Percentiles rank a stretch among this genome's conserved stretches.
Conservation (phyloP, 306 rosid genomes). For the Vigna trinervia region DNA sequence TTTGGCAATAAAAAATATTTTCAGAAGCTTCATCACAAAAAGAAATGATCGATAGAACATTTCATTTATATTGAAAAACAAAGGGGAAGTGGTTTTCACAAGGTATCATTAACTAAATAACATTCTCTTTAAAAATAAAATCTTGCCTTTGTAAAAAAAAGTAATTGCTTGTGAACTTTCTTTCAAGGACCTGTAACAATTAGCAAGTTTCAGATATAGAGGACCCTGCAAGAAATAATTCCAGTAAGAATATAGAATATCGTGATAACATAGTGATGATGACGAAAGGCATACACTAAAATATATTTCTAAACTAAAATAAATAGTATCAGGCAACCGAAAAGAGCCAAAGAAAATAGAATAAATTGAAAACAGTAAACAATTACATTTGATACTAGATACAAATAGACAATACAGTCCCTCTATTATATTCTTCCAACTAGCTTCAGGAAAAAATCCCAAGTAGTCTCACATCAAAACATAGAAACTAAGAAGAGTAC, state of each 20-base stretch:
- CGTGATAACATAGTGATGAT: not conserved
- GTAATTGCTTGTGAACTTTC: conserved; percentile 68
- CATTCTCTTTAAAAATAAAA: conserved; percentile 20
- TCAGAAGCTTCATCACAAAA: conserved; percentile 25
- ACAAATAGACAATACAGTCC: conserved; percentile 1
- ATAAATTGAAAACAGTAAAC: not conserved
- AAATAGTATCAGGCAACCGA: not conserved
- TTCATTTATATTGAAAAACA: conserved; percentile 8
- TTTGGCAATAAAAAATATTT: not conserved
- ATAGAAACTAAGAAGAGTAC: too few species aligned
- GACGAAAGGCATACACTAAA: conserved; percentile 14
- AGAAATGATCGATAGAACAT: conserved; percentile 15
- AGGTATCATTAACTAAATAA: conserved; percentile 17
- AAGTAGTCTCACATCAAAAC: too few species aligned
- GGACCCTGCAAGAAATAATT: conserved; percentile 61
- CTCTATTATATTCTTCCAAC: not conserved
- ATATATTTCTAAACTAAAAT: conserved; percentile 10
- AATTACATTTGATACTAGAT: not conserved
- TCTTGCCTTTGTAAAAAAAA: conserved; percentile 71
- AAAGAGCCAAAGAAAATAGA: conserved; percentile 28
- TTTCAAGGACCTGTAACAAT: conserved; percentile 65
- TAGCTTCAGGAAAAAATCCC: not conserved
- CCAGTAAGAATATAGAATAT: conserved; percentile 30
- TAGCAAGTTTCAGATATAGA: conserved; percentile 70
- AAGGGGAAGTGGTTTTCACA: not conserved